Evolutionary conservation across 257 asterid genomes (phyloP).

Genomic region (Salvia hispanica): DNA sequence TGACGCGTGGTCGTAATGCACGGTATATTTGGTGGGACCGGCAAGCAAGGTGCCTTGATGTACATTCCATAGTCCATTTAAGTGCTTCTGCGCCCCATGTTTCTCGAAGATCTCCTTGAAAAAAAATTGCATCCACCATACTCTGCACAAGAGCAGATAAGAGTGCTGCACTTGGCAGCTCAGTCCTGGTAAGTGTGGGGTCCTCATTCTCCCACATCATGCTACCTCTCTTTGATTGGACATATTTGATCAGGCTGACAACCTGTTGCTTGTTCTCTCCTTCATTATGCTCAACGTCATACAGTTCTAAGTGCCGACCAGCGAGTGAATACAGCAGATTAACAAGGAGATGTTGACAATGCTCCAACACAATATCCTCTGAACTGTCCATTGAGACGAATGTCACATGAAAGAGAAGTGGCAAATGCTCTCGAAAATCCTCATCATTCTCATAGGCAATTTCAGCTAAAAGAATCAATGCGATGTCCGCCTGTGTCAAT

Average conservation of each 20-base stretch:
- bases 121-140: constrained; percentile 98
- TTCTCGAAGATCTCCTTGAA: constrained; percentile 99
- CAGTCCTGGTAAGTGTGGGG: constrained; percentile 79
- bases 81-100: constrained; percentile 99
- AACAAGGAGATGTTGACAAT: constrained; percentile 96
- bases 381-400: constrained; percentile 99
- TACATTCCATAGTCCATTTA: constrained; percentile 99
- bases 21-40: constrained; percentile 99
- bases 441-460: constrained; percentile 99
- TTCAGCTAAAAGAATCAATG: constrained; percentile 89
- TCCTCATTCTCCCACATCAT: constrained; percentile 99
- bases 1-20: constrained; percentile 84
- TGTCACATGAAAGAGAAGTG: constrained; percentile 93
- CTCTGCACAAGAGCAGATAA: constrained; percentile 97
- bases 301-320: constrained; percentile 94
- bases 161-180: constrained; percentile 95
- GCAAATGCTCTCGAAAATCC: constrained; percentile 97
- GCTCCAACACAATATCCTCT: constrained; percentile 97
- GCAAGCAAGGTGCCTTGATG: constrained; percentile 97
- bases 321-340: constrained; percentile 95
- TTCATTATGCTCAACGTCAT: constrained; percentile 92
- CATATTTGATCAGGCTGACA: constrained; percentile 91
- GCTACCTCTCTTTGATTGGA: constrained; percentile 95
- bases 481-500: constrained; percentile 92
- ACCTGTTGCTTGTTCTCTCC: constrained; percentile 99